These are phyloP conservation scores for Neopestalotiopsis rosae DNA, from an alignment of 2,329 filamentous ascomycete genomes.

Conservation along the genomic window DNA sequence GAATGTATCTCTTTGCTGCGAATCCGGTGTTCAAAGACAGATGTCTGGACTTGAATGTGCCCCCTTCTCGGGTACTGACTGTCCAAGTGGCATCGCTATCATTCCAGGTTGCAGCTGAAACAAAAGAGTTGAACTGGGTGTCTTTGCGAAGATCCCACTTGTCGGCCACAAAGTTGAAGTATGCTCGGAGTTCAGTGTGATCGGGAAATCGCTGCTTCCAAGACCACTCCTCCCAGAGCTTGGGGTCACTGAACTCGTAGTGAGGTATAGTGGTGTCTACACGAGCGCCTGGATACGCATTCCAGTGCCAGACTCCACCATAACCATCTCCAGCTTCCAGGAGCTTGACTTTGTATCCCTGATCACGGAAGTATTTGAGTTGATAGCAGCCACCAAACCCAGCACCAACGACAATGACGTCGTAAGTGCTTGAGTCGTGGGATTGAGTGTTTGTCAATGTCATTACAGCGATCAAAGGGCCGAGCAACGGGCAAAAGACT, in stretches of 20 bases:
- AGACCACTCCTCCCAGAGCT: slow-evolving; percentile 49
- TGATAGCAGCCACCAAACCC: slow-evolving; percentile 41
- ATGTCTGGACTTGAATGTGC: slow-evolving; percentile 30
- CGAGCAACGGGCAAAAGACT: background rate
- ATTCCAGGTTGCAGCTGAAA: slow-evolving; percentile 47
- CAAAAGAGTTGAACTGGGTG: slow-evolving; percentile 47
- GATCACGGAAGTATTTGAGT: slow-evolving; percentile 42
- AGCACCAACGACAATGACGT: slow-evolving; percentile 45
- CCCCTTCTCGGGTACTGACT: slow-evolving; percentile 30
- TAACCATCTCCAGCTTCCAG: slow-evolving; percentile 43
- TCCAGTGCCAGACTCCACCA: slow-evolving; percentile 51
- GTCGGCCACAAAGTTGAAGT: slow-evolving; percentile 52
- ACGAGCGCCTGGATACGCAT: slow-evolving; percentile 47
- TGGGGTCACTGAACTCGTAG: slow-evolving; percentile 40
- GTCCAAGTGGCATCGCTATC: slow-evolving; percentile 41
- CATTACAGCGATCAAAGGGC: background rate
- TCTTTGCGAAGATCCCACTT: slow-evolving; percentile 48
- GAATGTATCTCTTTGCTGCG: slow-evolving; percentile 39
- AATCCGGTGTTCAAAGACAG: slow-evolving; percentile 38
- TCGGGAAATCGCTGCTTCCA: slow-evolving; percentile 47
- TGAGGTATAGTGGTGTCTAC: slow-evolving; percentile 40
- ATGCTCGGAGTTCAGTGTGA: slow-evolving; percentile 45
- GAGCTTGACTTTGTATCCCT: slow-evolving; percentile 41
- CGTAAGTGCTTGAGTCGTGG: slow-evolving; percentile 24
- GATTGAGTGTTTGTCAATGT: background rate